These are phyloP conservation scores for Populus simonii DNA, from an alignment of 345 rosid genomes.

Conservation along the genomic window DNA sequence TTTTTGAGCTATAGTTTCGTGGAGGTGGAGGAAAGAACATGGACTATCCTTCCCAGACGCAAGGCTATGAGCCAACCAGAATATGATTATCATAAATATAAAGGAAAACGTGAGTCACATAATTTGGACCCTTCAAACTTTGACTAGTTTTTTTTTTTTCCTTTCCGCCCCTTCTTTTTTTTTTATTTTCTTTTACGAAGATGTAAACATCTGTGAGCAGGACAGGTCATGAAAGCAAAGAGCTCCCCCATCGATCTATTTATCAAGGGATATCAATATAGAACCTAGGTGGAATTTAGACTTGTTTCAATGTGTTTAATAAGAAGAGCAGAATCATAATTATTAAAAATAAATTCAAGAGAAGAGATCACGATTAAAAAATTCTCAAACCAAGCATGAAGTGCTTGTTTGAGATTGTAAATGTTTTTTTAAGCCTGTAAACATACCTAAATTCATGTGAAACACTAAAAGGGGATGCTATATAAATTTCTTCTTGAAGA, in stretches of 20 bases:
- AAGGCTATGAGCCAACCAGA: no score
- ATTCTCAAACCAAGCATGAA: no score
- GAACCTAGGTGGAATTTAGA: background rate
- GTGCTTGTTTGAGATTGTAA: no score
- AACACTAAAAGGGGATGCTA: fast-evolving
- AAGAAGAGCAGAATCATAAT: fast-evolving
- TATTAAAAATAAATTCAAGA: no score
- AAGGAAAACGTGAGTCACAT: background rate
- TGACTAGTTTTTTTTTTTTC: background rate
- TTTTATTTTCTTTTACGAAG: background rate
- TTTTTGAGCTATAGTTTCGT: background rate
- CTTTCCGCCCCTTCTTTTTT: fast-evolving
- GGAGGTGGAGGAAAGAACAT: background rate
- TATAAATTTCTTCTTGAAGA: no score
- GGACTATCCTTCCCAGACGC: background rate
- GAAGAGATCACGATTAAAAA: no score
- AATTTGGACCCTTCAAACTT: background rate
- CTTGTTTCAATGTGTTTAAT: fast-evolving
- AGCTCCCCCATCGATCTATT: background rate
- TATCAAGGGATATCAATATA: background rate
- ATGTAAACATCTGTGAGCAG: background rate
- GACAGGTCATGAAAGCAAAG: background rate
- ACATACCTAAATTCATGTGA: no score
- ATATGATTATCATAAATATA: no score
- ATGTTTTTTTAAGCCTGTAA: fast-evolving